These are phyloP conservation scores for Tricholoma sp. DNA, from an alignment of 768 basidiomycete species.

Conservation along the genomic window DNA sequence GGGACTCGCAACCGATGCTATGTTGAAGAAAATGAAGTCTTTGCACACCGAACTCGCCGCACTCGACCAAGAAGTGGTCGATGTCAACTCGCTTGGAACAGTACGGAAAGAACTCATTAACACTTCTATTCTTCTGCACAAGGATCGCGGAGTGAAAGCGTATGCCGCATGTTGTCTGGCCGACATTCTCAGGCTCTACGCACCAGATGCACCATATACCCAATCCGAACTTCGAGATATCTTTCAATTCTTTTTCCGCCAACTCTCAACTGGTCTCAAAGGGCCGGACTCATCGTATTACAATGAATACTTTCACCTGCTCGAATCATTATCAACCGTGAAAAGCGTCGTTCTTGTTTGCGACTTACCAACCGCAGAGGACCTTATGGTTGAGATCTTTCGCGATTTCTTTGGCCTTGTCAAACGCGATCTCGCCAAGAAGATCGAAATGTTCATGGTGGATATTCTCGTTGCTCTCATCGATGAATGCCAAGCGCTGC, in stretches of 20 bases:
- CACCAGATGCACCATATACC: constrained; percentile 95
- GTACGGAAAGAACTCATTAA: constrained; percentile 78
- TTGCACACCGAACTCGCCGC: constrained; percentile 74
- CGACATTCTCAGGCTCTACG: constrained; percentile 88
- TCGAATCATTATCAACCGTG: constrained; percentile 89
- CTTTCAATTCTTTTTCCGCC: constrained; percentile 93
- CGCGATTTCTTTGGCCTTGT: constrained; percentile 78
- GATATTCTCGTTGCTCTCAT: constrained; percentile 88
- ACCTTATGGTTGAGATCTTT: constrained; percentile 80
- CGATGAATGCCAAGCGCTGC: constrained; percentile 80
- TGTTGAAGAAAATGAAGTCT: constrained; percentile 81
- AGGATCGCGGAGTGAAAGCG: constrained; percentile 94
- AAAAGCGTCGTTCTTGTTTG: constrained; percentile 93
- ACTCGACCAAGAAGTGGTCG: constrained; percentile 85
- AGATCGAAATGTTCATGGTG: constrained; percentile 79
- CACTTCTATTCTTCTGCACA: constrained; percentile 82
- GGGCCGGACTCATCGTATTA: constrained; percentile 80
- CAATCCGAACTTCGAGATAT: constrained; percentile 87
- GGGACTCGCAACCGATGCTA: constrained; percentile 70
- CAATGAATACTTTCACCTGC: constrained; percentile 89
- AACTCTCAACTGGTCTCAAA: constrained; percentile 71
- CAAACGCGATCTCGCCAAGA: constrained; percentile 65
- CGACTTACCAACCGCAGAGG: constrained; percentile 84
- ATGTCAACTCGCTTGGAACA: constrained; percentile 60
- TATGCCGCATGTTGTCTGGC: constrained; percentile 93